Conservation (phyloP, 768 basidiomycete genomes). For the Suillus paluster region DNA sequence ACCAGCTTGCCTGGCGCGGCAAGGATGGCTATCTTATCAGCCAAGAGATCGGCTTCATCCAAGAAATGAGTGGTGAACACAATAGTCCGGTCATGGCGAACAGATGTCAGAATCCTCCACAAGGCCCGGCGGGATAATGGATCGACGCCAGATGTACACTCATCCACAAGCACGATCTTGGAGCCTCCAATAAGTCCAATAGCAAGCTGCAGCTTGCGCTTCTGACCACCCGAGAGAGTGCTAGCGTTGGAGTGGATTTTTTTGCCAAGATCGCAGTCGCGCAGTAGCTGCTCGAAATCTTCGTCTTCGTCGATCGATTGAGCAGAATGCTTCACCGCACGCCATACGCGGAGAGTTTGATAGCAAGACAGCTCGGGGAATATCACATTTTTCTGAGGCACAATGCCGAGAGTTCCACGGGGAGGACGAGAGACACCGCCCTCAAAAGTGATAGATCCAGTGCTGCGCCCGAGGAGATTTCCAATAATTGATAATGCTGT, state of each 20-base stretch:
- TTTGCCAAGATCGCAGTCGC: constrained; percentile 72
- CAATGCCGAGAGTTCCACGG: constrained; percentile 73
- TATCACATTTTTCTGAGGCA: constrained; percentile 84
- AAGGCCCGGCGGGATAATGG: constrained; percentile 78
- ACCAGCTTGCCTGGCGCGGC: constrained; percentile 77
- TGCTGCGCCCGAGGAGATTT: constrained; percentile 59
- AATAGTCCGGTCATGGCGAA: constrained; percentile 67
- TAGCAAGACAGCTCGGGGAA: constrained; percentile 77
- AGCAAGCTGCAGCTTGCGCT: constrained; percentile 82
- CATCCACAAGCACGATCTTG: constrained; percentile 65
- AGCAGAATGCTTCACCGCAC: constrained; percentile 67
- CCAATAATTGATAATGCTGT: constrained; percentile 71
- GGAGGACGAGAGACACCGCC: constrained; percentile 57
- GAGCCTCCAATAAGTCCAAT: constrained; percentile 80
- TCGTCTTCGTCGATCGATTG: constrained; percentile 46
- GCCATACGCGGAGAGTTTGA: constrained; percentile 76
- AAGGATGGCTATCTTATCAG: constrained; percentile 75
- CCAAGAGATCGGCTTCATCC: constrained; percentile 80
- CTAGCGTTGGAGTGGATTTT: constrained; percentile 70
- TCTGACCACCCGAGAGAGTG: constrained; percentile 79
- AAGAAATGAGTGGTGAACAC: constrained; percentile 84
- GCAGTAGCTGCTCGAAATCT: constrained; percentile 65
- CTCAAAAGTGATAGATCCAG: constrained; percentile 60
- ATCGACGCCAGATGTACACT: constrained; percentile 83
- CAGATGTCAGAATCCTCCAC: constrained; percentile 74